phyloP scores from a whole-genome alignment of 1,284 basidiomycete species.

The Cutaneotrichosporon cyanovorans region DNA sequence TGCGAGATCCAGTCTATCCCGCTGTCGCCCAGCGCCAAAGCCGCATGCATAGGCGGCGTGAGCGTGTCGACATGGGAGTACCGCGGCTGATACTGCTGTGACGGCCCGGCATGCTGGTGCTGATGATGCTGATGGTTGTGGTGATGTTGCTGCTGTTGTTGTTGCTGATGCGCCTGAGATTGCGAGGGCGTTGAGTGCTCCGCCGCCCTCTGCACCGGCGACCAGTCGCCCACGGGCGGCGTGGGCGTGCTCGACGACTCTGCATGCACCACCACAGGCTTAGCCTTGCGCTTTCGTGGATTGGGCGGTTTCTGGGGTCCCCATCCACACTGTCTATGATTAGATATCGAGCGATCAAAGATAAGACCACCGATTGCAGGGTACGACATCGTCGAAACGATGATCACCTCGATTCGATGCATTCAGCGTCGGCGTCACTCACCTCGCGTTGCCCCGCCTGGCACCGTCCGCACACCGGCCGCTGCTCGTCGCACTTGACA shows the following conservation, averaged over 20 bases:
- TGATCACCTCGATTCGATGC: conserved; percentile 6
- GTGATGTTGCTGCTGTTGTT: too few species aligned
- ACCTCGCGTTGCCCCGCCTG: conserved; percentile 25
- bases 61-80: neutral
- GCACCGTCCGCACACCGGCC: conserved; percentile 24
- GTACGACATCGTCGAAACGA: neutral
- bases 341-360: too few species aligned
- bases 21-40: neutral
- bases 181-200: too few species aligned
- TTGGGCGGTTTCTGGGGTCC: conserved; percentile 17
- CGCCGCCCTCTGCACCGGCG: neutral
- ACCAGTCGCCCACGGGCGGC: neutral
- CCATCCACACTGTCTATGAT: conserved; percentile 15
- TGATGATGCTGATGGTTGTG: neutral
- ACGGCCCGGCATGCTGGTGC: neutral
- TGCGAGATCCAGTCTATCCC: conserved; percentile 16
- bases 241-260: too few species aligned
- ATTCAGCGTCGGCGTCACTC: too few species aligned
- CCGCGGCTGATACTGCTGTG: neutral
- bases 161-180: too few species aligned
- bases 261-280: too few species aligned
- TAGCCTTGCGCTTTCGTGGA: conserved; percentile 9
- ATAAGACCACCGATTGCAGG: too few species aligned
- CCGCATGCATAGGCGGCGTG: neutral
- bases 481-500: conserved; percentile 37